A percentile compares a stretch with the other conserved stretches of the same genome.
Conservation (phyloP, 1,284 basidiomycete genomes). For the Caloboletus firmus region DNA sequence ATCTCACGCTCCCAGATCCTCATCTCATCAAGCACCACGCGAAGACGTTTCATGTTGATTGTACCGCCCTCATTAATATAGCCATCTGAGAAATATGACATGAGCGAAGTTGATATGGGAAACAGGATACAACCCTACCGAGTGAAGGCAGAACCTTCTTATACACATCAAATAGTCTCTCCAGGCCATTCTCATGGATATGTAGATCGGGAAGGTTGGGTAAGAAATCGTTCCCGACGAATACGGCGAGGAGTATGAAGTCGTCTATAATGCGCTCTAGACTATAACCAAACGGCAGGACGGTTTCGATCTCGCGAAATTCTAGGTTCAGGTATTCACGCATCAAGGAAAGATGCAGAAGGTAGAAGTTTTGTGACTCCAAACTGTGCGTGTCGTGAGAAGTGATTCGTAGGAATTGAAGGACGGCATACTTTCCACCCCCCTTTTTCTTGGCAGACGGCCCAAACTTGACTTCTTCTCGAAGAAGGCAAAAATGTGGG, state of each 20-base stretch:
- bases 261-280: conserved; percentile 97
- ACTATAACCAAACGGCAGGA: conserved; percentile 70
- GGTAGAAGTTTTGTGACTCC: conserved; percentile 90
- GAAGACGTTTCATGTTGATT: conserved; percentile 80
- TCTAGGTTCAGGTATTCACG: conserved; percentile 97
- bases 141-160: conserved; percentile 85
- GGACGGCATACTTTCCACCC: conserved; percentile 56
- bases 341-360: conserved; percentile 92
- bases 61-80: conserved; percentile 92
- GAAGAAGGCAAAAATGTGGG: conserved; percentile 95
- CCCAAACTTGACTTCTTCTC: conserved; percentile 99
- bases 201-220: conserved; percentile 96
- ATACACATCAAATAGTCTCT: conserved; percentile 92
- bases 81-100: conserved; percentile 56
- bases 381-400: conserved; percentile 47
- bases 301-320: conserved; percentile 69
- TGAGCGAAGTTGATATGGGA: not conserved
- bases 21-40: conserved; percentile 88
- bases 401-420: not conserved
- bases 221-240: conserved; percentile 97
- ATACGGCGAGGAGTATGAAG: conserved; percentile 94
- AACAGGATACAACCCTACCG: conserved; percentile 47
- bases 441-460: conserved; percentile 73
- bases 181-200: conserved; percentile 96
- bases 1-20: conserved; percentile 83